Base-by-base conservation (phyloP, 2,329 filamentous ascomycete species). In the Coniochaeta hoffmannii region DNA sequence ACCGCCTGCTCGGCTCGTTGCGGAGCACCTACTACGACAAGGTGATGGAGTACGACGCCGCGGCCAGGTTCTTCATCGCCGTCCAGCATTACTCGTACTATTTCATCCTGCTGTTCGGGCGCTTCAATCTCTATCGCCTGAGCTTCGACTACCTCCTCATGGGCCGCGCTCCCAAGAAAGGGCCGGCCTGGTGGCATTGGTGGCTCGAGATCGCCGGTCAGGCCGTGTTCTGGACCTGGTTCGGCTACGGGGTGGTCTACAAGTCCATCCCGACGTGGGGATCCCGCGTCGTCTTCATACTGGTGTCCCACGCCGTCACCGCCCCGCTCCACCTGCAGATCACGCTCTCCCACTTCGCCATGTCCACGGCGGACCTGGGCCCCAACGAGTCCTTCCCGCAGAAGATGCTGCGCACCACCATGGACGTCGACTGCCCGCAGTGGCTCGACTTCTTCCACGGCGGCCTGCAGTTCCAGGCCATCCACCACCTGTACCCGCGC, bases 381-480 rank as follows among this genome's bases (percentile, higher is more conserved):
- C 84, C 88, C 1, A 78, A 86, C 53, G 91, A 96, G 68, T 94
- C 89, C 0, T 96, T 96, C 69, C 85, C 91, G 0, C 90, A 96
- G 71, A 89, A 87, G 69, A 94, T 95, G 87, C 78, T 96, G 49
- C 86, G 92, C 62, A 96, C 91, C 1, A 96, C 91, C 12, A 96
- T 96, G 90, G 90, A 96, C 60, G 85, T 96, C 22, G 90, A 94
- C 67, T 96, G 90, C 66, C 89, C 90, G 0, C 77, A 80, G 12
- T 96, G 91, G 90, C 77, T 96, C 12, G 90, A 96, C 67, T 96
- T 91, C 67, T 82, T 96, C 69, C 90, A 96, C 63, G 90, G 90
- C 22, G 91, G 90, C 4, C 74, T 96, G 59, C 91, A 96, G 69
- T 96, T 96, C 70, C 90, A 96, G 70, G 90, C 87, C 8, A 86